phyloP scores from a whole-genome alignment of 352 stramenopile species.

The Pythium vanterpoolii region DNA sequence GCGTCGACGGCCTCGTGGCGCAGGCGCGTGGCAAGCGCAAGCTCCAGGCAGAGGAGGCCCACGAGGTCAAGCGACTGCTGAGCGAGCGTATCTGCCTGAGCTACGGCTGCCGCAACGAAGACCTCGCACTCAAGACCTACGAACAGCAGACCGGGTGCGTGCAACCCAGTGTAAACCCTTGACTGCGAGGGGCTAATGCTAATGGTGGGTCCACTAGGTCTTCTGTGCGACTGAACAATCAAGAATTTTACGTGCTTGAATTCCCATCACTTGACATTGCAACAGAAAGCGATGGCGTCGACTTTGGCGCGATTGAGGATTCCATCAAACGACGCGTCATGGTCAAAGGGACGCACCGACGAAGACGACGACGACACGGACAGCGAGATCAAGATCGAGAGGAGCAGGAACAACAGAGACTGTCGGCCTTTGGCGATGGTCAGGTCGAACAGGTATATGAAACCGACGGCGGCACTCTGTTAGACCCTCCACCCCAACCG shows the following conservation, averaged over 20 bases:
- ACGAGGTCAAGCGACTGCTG: conserved; percentile 38
- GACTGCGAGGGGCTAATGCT: not conserved
- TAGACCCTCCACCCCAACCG: not conserved
- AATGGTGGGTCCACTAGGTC: conserved; percentile 10
- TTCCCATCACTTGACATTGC: conserved; percentile 34
- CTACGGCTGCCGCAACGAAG: conserved; percentile 66
- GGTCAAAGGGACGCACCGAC: not conserved
- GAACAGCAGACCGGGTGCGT: conserved; percentile 50
- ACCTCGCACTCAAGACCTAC: conserved; percentile 57
- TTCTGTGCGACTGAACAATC: conserved; percentile 58
- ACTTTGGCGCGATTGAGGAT: conserved; percentile 19
- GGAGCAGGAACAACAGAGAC: not conserved
- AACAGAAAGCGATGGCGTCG: not conserved
- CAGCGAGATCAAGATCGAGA: not conserved
- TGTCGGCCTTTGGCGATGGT: too few species aligned
- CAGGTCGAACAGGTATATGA: not conserved
- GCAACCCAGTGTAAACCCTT: not conserved
- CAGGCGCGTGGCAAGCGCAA: conserved; percentile 39
- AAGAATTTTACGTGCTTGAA: conserved; percentile 63
- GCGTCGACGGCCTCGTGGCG: conserved; percentile 40
- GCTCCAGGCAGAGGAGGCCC: conserved; percentile 37
- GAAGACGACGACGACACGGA: not conserved
- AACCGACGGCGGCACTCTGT: not conserved
- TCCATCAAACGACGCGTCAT: not conserved
- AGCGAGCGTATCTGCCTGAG: conserved; percentile 60